Base-by-base conservation (phyloP, 2,329 filamentous ascomycete species). In the Delphinella strobiligena region DNA sequence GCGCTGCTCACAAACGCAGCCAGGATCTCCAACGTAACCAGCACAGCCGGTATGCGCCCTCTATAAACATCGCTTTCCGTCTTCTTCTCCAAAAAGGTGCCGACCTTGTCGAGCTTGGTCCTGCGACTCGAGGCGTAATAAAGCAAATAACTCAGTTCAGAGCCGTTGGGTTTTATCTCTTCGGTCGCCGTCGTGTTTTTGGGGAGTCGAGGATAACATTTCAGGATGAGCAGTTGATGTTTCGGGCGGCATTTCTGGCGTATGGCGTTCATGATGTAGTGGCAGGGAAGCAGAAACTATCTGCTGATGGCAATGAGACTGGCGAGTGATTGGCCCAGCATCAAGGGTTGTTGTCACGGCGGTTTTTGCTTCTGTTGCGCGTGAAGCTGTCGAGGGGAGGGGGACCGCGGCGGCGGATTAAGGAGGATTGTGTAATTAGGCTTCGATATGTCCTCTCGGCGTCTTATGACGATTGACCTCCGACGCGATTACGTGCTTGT, bases 41-140 rank as follows among this genome's bases (percentile, higher is more conserved):
- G 86, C 5, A 67, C 73, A 54, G 68, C 93, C 82, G 88, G 88
- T 56, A 91, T 84, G 55, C 86, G 80, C 60, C 78, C 74, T 56
- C 84, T 82, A 77, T 82, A 93, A 49, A 95, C 86, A 67, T 98
- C 91, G 55, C 78, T 81, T 45, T 83, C 83, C 16, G 86, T 91
- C 67, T 89, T 86, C 69, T 89, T 93, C 67, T 96, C 88, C 48
- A 98, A 72, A 58, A 95, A 98, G 51, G 78, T 79, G 60, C 86
- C 87, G 50, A 98, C 88, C 65, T 98, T 98, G 55, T 91, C 85
- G 52, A 96, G 78, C 71, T 96, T 98, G 63, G 84, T 89, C 49
- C 86, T 80, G 45, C 89, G 84, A 51, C 88, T 94, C 57, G 84
- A 93, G 45, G 85, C 87, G 68, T 98, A 96, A 72, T 93, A 96